phyloP scores from a whole-genome alignment of 495 filamentous ascomycete genomes.

The Penicillium macrosclerotiorum region DNA sequence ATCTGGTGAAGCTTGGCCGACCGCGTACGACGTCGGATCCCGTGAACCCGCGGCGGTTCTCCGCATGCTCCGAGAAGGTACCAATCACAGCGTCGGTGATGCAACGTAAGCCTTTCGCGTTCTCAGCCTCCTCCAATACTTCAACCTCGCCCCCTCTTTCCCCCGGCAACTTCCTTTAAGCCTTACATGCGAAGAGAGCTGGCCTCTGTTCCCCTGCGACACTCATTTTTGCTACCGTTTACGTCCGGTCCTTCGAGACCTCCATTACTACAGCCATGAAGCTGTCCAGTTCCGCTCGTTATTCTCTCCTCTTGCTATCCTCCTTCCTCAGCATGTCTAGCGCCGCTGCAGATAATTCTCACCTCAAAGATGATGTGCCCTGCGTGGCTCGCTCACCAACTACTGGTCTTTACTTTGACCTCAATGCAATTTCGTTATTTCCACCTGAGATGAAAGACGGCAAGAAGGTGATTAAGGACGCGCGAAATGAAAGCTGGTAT shows the following conservation, averaged over 20 bases:
- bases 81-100: background rate
- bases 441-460: conserved; percentile 52
- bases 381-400: conserved; percentile 77
- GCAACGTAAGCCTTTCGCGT: conserved; percentile 19
- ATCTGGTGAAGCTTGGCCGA: background rate
- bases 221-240: conserved; percentile 10
- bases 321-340: conserved; percentile 16
- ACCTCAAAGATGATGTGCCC: conserved; percentile 39
- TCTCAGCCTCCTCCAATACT: conserved; percentile 8
- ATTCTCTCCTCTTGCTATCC: conserved; percentile 18
- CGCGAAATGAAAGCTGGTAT: conserved; percentile 72
- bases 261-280: conserved; percentile 16
- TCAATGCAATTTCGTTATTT: conserved; percentile 67
- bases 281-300: conserved; percentile 19
- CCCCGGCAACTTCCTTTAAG: background rate
- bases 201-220: conserved; percentile 8
- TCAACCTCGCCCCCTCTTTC: background rate
- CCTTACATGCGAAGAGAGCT: conserved; percentile 15
- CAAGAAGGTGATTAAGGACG: conserved; percentile 57
- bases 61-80: conserved; percentile 13
- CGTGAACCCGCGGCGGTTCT: conserved; percentile 13
- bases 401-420: conserved; percentile 83
- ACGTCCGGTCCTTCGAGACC: background rate
- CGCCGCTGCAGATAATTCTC: conserved; percentile 28
- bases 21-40: conserved; percentile 26